These are phyloP conservation scores for Tulasnella sp. DNA, from an alignment of 768 basidiomycete species.

Conservation along the genomic window DNA sequence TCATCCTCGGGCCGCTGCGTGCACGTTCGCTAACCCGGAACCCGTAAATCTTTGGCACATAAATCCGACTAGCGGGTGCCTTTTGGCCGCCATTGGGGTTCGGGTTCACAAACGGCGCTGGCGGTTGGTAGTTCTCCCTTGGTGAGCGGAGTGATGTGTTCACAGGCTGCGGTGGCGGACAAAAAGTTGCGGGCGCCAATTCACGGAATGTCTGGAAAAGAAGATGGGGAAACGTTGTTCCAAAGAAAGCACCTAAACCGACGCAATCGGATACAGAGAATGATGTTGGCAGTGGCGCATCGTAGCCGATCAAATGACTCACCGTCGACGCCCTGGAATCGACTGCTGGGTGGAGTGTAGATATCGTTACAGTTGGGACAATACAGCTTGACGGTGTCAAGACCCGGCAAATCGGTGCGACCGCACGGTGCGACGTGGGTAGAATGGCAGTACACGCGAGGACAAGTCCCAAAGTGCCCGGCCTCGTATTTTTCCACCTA, in stretches of 20 bases:
- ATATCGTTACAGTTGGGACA: constrained; percentile 98
- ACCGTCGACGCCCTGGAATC: constrained; percentile 96
- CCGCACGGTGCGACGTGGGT: constrained; percentile 90
- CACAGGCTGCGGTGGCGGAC: constrained; percentile 36
- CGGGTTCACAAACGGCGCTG: constrained; percentile 65
- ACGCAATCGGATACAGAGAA: neutral
- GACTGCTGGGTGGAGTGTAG: constrained; percentile 87
- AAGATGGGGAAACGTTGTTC: constrained; percentile 94
- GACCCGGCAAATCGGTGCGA: constrained; percentile 85
- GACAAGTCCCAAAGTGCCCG: constrained; percentile 84
- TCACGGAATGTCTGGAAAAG: constrained; percentile 98
- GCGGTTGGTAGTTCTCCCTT: constrained; percentile 9
- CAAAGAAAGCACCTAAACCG: constrained; percentile 85
- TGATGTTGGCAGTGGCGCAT: neutral
- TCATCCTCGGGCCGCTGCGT: constrained; percentile 91
- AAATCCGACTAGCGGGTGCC: constrained; percentile 72
- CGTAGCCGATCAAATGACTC: constrained; percentile 23
- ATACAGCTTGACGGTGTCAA: constrained; percentile 95
- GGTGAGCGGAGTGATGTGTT: constrained; percentile 31
- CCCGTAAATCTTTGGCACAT: constrained; percentile 87
- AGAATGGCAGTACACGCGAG: constrained; percentile 84
- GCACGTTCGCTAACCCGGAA: constrained; percentile 96
- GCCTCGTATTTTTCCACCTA: constrained; percentile 95
- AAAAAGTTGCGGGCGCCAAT: constrained; percentile 87
- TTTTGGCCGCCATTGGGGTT: constrained; percentile 85